Evolutionary conservation across 2,329 filamentous ascomycete genomes (phyloP).

Genomic region (Curvularia eragrostidis): DNA sequence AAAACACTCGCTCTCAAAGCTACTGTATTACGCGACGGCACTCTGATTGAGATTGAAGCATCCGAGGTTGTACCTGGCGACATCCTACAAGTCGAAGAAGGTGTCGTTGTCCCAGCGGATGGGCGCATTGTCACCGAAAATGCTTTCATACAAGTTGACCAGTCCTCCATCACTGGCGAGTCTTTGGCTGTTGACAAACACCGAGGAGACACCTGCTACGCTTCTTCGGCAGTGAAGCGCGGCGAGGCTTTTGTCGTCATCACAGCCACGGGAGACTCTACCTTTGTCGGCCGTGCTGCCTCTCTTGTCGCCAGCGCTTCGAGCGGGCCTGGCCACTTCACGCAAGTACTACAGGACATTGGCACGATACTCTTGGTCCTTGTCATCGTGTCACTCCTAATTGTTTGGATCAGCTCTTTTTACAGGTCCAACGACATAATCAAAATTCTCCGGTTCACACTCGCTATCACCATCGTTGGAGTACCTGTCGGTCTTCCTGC

Average conservation of each 20-base stretch:
- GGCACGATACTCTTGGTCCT: slow-evolving; percentile 80
- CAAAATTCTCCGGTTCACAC: slow-evolving; percentile 79
- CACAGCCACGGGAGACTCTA: slow-evolving; percentile 85
- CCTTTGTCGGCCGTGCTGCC: slow-evolving; percentile 87
- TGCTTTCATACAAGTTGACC: slow-evolving; percentile 87
- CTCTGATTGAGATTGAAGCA: slow-evolving; percentile 79
- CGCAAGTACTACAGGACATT: slow-evolving; percentile 86
- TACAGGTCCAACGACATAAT: slow-evolving; percentile 86
- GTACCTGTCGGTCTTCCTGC: slow-evolving; percentile 92
- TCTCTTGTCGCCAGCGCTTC: slow-evolving; percentile 81
- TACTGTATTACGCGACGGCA: slow-evolving; percentile 81
- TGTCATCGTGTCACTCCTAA: slow-evolving; percentile 78
- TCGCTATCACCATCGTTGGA: slow-evolving; percentile 90
- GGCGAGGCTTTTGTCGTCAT: slow-evolving; percentile 84
- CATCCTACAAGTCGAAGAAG: slow-evolving; percentile 88
- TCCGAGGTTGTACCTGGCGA: slow-evolving; percentile 87
- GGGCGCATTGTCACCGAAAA: slow-evolving; percentile 83
- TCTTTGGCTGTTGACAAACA: slow-evolving; percentile 91
- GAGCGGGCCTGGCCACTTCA: slow-evolving; percentile 82
- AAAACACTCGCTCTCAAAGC: slow-evolving; percentile 89
- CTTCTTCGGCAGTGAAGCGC: slow-evolving; percentile 89
- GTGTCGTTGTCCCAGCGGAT: slow-evolving; percentile 89
- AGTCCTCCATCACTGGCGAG: slow-evolving; percentile 90
- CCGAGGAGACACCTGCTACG: slow-evolving; percentile 79
- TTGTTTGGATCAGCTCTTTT: slow-evolving; percentile 87